A percentile compares a stretch with the other conserved stretches of the same genome.
phyloP scores from a whole-genome alignment of 2,329 filamentous ascomycete genomes.

The Magnaporthales sp. region DNA sequence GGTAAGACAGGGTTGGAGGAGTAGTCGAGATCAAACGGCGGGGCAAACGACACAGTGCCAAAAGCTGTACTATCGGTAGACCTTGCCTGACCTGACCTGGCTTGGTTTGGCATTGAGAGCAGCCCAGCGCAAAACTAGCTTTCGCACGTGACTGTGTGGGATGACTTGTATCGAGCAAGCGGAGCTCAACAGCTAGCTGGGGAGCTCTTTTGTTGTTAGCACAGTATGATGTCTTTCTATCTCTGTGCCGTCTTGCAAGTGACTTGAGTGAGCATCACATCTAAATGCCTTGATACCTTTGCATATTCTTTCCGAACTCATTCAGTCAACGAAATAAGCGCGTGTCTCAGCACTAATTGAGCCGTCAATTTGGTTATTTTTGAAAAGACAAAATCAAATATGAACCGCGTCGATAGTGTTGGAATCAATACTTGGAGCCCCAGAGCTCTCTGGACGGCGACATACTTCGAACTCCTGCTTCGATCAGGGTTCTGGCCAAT shows the following conservation, averaged over 20 bases:
- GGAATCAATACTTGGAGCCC: neutral
- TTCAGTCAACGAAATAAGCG: too few relatives aligned
- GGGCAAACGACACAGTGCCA: neutral
- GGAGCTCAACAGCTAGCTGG: too few relatives aligned
- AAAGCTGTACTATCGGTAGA: neutral
- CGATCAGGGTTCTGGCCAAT: neutral
- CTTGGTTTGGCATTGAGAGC: neutral
- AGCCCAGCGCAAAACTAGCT: neutral
- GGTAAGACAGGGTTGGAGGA: neutral
- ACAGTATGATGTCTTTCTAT: neutral
- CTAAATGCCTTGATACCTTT: too few relatives aligned
- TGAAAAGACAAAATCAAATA: too few relatives aligned
- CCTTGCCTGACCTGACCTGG: neutral
- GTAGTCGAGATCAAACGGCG: neutral
- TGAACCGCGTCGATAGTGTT: too few relatives aligned
- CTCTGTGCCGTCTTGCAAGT: neutral
- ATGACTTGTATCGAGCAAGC: neutral
- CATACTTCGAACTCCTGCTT: neutral
- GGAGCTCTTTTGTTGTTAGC: neutral
- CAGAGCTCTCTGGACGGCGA: neutral
- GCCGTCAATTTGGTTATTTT: too few relatives aligned
- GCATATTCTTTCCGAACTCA: too few relatives aligned
- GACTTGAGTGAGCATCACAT: too few relatives aligned
- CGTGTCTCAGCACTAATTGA: too few relatives aligned
- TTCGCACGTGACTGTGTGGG: neutral